phyloP scores from a whole-genome alignment of 225 moss, liverwort and hornwort species.

The Pleurozium schreberi region DNA sequence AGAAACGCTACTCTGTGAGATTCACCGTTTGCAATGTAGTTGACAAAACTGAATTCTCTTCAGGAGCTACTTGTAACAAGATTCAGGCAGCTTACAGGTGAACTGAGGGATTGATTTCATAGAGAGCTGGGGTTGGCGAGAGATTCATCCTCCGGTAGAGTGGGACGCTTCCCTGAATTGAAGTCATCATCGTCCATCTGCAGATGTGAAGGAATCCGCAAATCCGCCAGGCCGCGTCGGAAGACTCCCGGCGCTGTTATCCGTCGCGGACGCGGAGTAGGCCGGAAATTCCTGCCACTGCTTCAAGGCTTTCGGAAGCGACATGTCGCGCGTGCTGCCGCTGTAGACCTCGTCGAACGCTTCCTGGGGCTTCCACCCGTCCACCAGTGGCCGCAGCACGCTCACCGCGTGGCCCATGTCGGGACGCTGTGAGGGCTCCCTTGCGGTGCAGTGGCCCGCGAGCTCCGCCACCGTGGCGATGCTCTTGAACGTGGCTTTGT shows the following conservation, averaged over 20 bases:
- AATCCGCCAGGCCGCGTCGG: constrained; percentile 29
- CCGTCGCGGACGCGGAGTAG: not conserved
- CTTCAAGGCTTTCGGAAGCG: constrained; percentile 61
- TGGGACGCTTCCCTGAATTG: not conserved
- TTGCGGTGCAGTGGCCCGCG: constrained; percentile 81
- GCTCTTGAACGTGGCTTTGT: constrained; percentile 15
- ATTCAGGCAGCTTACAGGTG: not conserved
- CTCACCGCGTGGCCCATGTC: constrained; percentile 92
- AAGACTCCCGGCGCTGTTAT: not conserved
- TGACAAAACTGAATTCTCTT: not conserved
- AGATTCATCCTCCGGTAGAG: no score
- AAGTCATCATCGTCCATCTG: constrained; percentile 17
- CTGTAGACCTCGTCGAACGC: constrained; percentile 21
- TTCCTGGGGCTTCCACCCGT: constrained; percentile 74
- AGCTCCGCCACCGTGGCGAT: constrained; percentile 61
- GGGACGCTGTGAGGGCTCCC: constrained; percentile 76
- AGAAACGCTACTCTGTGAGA: not conserved
- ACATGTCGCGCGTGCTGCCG: not conserved
- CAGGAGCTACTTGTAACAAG: not conserved
- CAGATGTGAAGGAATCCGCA: constrained; percentile 19
- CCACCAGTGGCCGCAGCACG: constrained; percentile 66
- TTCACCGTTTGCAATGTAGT: not conserved
- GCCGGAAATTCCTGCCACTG: constrained; percentile 66
- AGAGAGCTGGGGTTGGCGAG: not conserved
- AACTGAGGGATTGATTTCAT: not conserved